Conservation (phyloP, 1,284 basidiomycete genomes). For the Tetrapyrgos nigripes region DNA sequence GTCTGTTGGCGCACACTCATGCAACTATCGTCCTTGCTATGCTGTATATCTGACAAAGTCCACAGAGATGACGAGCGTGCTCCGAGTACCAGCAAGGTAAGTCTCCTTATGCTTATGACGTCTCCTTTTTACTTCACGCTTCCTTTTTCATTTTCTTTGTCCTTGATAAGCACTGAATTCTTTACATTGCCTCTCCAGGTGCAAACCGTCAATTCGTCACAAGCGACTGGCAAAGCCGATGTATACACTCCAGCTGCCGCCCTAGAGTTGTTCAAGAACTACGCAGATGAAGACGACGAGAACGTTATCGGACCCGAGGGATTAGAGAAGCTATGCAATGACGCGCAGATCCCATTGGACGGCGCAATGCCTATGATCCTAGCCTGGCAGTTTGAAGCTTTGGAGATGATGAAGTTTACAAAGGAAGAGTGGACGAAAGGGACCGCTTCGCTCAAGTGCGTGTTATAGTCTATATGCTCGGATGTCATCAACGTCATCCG, state of each 20-base stretch:
- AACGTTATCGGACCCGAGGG: constrained; percentile 70
- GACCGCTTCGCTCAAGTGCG: constrained; percentile 64
- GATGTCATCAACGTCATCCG: not conserved
- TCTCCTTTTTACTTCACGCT: not conserved
- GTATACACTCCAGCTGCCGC: constrained; percentile 59
- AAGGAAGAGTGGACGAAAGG: constrained; percentile 71
- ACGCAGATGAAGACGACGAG: constrained; percentile 65
- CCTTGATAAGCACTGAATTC: not conserved
- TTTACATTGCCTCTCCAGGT: constrained; percentile 6
- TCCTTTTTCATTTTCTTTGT: constrained; percentile 6
- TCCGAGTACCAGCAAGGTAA: constrained; percentile 21
- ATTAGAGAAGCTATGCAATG: constrained; percentile 67
- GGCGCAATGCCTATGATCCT: constrained; percentile 72
- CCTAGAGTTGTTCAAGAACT: constrained; percentile 62
- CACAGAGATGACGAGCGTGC: constrained; percentile 51
- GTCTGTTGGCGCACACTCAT: constrained; percentile 44
- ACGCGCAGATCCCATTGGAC: constrained; percentile 71
- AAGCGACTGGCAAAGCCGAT: constrained; percentile 35
- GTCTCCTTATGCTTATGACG: constrained; percentile 18
- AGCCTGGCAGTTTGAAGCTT: constrained; percentile 72
- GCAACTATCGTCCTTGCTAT: constrained; percentile 56
- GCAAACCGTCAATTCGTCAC: too few relatives aligned
- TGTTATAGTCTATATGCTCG: constrained; percentile 11
- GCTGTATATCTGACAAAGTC: constrained; percentile 56
- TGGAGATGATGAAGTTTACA: constrained; percentile 73